Evolutionary conservation across 1,139 yeast genomes (phyloP), one percentile per base, ranked within the genome.

Genomic region (Debaryomyces sp.): DNA sequence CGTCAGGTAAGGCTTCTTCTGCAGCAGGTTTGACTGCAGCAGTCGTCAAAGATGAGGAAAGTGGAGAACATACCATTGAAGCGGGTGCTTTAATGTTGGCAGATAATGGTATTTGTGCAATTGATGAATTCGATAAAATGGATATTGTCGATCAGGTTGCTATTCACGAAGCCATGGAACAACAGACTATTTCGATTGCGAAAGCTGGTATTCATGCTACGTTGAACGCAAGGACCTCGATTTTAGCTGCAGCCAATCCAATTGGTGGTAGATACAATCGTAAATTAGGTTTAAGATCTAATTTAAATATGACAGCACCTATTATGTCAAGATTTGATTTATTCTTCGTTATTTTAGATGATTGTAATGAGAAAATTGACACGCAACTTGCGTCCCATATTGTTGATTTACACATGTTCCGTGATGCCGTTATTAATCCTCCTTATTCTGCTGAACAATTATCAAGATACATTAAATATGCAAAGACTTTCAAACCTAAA

Each of bases 1-100:
- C 99, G 1, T 92, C 98, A 0, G 99, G 99, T 68, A 94, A 94
- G 64, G 99, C 99, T 0, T 92, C 98, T 0, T 84, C 97, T 2
- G 99, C 99, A 3, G 99, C 99, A 12, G 99, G 99, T 76, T 79
- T 94, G 59, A 94, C 99, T 1, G 99, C 99, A 1, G 96, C 98
- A 0, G 99, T 94, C 24, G 96, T 94, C 15, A 89, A 87, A 66
- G 99, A 94, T 65, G 99, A 95, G 70, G 99, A 94, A 66, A 89
- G 96, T 60, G 97, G 97, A 38, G 99, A 94, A 63, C 91, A 87
- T 61, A 94, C 99, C 1, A 95, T 94, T 54, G 99, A 94, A 67
- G 99, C 99, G 0, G 99, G 99, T 66, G 99, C 99, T 2, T 77
- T 94, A 51, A 94, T 94, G 99, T 78, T 94, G 56, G 99, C 99